Conservation (phyloP, 306 rosid species). For the Casuarina glauca region DNA sequence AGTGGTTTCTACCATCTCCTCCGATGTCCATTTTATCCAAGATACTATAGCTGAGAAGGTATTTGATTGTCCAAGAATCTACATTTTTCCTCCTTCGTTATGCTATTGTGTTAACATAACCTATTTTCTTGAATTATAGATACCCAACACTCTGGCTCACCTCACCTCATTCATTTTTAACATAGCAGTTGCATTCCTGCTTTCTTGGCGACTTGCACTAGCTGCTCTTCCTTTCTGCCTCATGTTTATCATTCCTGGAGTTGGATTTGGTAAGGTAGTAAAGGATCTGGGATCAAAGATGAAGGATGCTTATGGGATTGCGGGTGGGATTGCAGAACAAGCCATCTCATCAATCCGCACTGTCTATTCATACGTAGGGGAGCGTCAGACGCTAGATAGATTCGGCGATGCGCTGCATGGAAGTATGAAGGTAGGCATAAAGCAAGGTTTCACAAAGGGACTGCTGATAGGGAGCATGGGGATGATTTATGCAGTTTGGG, state of each 20-base stretch:
- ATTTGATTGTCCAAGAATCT: neutral
- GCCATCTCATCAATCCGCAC: constrained; percentile 84
- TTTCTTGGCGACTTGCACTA: constrained; percentile 79
- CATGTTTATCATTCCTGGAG: constrained; percentile 79
- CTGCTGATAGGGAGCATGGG: constrained; percentile 93
- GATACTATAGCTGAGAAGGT: constrained; percentile 86
- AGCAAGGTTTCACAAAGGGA: constrained; percentile 76
- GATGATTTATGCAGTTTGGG: constrained; percentile 76
- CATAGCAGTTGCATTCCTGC: constrained; percentile 71
- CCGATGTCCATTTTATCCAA: constrained; percentile 76
- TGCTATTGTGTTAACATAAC: constrained; percentile 17
- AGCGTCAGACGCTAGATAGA: constrained; percentile 59
- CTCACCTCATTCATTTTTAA: constrained; percentile 81
- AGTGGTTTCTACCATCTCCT: constrained; percentile 74
- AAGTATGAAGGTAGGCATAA: constrained; percentile 63
- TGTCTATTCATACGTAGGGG: constrained; percentile 79
- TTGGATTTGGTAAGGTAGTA: constrained; percentile 69
- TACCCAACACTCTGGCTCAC: constrained; percentile 74
- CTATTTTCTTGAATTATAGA: constrained; percentile 38
- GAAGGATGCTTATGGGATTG: constrained; percentile 82
- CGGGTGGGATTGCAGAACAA: constrained; percentile 85
- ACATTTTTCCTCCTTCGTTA: neutral
- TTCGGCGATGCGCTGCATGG: constrained; percentile 69
- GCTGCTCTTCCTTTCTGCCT: constrained; percentile 80
- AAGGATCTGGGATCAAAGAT: constrained; percentile 71